A percentile compares a stretch with the other conserved stretches of the same genome.
Evolutionary conservation across 208 protist species (phyloP).

Genomic region (Crithidia fasciculata): DNA sequence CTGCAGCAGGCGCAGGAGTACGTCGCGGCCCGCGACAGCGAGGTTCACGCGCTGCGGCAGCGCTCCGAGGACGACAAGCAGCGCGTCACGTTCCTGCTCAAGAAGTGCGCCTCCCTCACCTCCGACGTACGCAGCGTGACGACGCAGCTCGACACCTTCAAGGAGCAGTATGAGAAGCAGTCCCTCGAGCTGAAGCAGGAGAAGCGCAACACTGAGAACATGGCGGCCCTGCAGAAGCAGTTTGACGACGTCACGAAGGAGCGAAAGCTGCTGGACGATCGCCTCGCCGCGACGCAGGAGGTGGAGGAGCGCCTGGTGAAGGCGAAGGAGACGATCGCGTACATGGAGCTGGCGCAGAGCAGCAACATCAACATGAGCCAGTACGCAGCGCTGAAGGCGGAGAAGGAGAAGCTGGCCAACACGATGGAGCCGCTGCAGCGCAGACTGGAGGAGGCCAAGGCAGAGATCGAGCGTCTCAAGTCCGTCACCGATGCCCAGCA

Average conservation of each 20-base stretch:
- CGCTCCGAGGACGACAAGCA: slow-evolving; percentile 75
- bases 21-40: slow-evolving; percentile 45
- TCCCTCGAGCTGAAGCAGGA: slow-evolving; percentile 60
- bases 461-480: slow-evolving; percentile 68
- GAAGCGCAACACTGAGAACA: slow-evolving; percentile 53
- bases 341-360: slow-evolving; percentile 86
- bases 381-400: slow-evolving; percentile 78
- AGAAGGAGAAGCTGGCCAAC: slow-evolving; percentile 75
- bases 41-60: slow-evolving; percentile 47
- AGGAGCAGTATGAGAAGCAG: slow-evolving; percentile 48
- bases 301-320: slow-evolving; percentile 82
- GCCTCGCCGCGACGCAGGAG: slow-evolving; percentile 55
- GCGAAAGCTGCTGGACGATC: slow-evolving; percentile 59
- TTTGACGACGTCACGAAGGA: slow-evolving; percentile 58
- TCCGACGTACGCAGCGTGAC: slow-evolving; percentile 46
- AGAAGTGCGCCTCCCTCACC: slow-evolving; percentile 70
- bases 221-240: slow-evolving; percentile 43
- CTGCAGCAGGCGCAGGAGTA: slow-evolving; percentile 57
- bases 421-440: slow-evolving; percentile 70
- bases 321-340: slow-evolving; percentile 90
- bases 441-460: slow-evolving; percentile 67
- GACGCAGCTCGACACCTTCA: slow-evolving; percentile 49
- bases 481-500: slow-evolving; percentile 72
- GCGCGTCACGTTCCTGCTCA: slow-evolving; percentile 77
- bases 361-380: slow-evolving; percentile 83